A percentile compares a stretch with the other conserved stretches of the same genome.
Conservation (phyloP, 768 basidiomycete species). For the Daedaleopsis nitida region DNA sequence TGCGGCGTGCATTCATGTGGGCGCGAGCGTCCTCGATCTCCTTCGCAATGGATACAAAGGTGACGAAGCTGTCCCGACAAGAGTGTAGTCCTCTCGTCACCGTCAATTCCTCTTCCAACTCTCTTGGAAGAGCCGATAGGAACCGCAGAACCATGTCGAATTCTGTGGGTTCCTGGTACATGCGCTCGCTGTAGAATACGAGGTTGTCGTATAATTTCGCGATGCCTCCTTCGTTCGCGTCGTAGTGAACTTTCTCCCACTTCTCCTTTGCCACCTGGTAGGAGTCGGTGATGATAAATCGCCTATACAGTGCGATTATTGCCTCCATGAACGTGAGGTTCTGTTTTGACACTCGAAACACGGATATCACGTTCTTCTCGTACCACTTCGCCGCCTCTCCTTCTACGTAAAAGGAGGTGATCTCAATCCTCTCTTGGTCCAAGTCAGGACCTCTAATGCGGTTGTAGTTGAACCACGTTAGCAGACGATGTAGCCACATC, state of each 20-base stretch:
- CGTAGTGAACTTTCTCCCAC: background rate
- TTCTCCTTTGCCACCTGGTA: background rate
- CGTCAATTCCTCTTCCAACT: background rate
- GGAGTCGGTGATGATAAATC: background rate
- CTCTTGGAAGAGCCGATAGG: background rate
- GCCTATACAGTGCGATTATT: background rate
- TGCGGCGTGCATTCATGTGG: background rate
- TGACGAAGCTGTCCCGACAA: background rate
- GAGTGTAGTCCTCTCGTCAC: background rate
- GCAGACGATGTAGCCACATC: background rate
- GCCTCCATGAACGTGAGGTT: background rate
- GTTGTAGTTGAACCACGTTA: background rate
- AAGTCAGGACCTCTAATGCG: background rate
- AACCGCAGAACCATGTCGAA: background rate
- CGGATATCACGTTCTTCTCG: background rate
- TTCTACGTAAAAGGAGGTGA: background rate
- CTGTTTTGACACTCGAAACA: background rate
- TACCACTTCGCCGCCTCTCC: background rate
- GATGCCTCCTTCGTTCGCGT: background rate
- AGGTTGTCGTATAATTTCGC: background rate
- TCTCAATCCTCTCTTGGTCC: background rate
- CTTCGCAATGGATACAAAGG: background rate
- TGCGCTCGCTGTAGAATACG: background rate
- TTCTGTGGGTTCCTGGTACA: background rate
- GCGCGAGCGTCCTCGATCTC: background rate